Evolutionary conservation across 805 yeast genomes (phyloP), one percentile per base, ranked within the genome.

Genomic region (Tetrapisispora namnaoensis): DNA sequence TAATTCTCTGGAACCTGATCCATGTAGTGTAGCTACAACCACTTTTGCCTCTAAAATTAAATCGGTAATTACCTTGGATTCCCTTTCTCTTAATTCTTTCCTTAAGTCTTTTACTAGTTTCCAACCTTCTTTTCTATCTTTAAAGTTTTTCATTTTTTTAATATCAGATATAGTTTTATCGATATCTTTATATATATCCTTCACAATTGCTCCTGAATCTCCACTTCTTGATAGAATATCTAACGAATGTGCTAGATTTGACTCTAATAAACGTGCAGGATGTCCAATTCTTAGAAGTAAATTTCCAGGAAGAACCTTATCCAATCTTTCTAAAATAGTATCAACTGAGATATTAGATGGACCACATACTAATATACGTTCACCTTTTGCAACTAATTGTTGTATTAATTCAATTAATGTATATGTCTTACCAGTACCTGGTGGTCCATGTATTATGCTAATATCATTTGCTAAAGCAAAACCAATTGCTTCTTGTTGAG

Each of bases 341-440:
- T 91, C 98, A 1, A 90, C 95, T 1, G 96, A 80, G 16, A 89
- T 82, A 62, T 91, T 91, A 0, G 97, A 89, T 0, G 98, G 95
- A 0, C 96, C 97, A 68, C 97, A 90, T 0, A 91, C 90, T 28
- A 91, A 69, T 0, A 91, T 81, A 42, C 89, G 64, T 52, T 77
- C 72, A 8, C 77, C 77, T 30, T 65, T 67, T 9, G 69, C 70
- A 1, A 79, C 72, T 45, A 88, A 69, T 60, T 90, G 96, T 46
- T 83, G 77, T 36, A 89, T 81, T 8, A 86, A 68, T 58, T 91
- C 97, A 10, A 90, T 80, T 6, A 91, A 57, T 0, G 97, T 90
- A 53, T 82, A 83, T 0, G 98, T 91, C 51, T 80, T 78, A 3
- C 91, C 91, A 0, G 90, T 82, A 0, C 90, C 90, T 4, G 90